phyloP scores from a whole-genome alignment of 164 flowering plant species.

The Cinnamomum chago region DNA sequence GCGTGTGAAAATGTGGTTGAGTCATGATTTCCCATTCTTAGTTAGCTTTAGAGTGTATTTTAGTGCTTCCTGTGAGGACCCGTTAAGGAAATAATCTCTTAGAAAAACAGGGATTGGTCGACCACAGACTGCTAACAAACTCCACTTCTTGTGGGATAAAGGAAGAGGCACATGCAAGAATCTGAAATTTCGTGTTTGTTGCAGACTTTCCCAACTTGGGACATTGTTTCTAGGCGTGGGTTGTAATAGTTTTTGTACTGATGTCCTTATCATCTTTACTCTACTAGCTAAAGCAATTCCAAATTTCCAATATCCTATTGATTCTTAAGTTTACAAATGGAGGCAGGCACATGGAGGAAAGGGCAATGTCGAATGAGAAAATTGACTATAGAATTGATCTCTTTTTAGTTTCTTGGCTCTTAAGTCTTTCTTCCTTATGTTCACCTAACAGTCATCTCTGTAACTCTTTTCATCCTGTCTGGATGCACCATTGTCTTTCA shows the following conservation, averaged over 20 bases:
- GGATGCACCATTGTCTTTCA: no score
- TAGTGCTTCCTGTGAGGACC: no score
- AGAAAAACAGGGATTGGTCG: no score
- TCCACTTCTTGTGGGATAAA: no score
- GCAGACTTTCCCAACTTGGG: background rate
- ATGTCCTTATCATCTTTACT: background rate
- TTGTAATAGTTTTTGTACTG: background rate
- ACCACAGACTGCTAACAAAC: no score
- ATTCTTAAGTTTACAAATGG: background rate
- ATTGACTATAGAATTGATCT: background rate
- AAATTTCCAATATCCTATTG: background rate
- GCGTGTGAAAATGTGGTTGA: no score
- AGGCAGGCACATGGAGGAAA: background rate
- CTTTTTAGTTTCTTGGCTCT: background rate
- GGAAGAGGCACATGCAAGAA: background rate
- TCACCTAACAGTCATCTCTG: background rate
- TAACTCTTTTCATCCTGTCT: no score
- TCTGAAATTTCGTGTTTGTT: background rate
- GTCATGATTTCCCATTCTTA: no score
- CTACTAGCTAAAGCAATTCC: background rate
- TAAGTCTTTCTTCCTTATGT: background rate
- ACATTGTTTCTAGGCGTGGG: background rate
- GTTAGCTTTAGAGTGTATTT: no score
- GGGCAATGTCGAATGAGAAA: background rate
- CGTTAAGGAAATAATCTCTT: no score